Base-by-base conservation (phyloP, 179 eudicot genomes). In the Carnegiea gigantea region DNA sequence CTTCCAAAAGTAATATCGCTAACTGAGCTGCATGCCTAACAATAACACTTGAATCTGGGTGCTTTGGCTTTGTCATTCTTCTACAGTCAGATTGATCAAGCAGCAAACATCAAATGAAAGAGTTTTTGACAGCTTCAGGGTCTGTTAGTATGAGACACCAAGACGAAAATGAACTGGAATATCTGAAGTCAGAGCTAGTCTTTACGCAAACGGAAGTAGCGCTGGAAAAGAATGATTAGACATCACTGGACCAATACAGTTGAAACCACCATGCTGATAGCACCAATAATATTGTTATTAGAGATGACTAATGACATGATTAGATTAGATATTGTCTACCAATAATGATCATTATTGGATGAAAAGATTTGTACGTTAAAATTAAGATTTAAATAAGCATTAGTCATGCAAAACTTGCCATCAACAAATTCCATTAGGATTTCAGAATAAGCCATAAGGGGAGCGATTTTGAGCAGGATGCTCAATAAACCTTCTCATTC, bases 1-100 rank as follows among this genome's bases (percentile, higher is more conserved):
- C 49, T 76, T n/a, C 30, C 21, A 28, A 43, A 23, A 73, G 76
- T 8, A 44, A 30, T 40, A 40, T 40, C 40, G 73, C 28, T 64
- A 82, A 79, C 59, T 71, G 77, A 71, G 62, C 80, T 78, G 28
- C 75, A 85, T 20, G 57, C 62, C 64, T 53, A 75, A 73, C 51
- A 72, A 36, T 40, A 71, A 38, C 49, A 71, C 75, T 36, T 2
- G 36, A 65, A 48, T 48, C 51, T 48, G 51, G 51, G 51, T 6
- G 51, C 60, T 54, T 54, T 54, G 20, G 60, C 40, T 70, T 33
- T 70, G 74, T 70, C 44, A 30, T 33, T 70, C 44, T 33, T 70
- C 73, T 2, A 13, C n/a, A 30, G 73, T 30, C 73, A 36, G 21
- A 70, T 28, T 30, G 57, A 54, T 14, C 76, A 73, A 73, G 73